phyloP scores from a whole-genome alignment of 768 basidiomycete species.

The Leccinum subtestaceum region DNA sequence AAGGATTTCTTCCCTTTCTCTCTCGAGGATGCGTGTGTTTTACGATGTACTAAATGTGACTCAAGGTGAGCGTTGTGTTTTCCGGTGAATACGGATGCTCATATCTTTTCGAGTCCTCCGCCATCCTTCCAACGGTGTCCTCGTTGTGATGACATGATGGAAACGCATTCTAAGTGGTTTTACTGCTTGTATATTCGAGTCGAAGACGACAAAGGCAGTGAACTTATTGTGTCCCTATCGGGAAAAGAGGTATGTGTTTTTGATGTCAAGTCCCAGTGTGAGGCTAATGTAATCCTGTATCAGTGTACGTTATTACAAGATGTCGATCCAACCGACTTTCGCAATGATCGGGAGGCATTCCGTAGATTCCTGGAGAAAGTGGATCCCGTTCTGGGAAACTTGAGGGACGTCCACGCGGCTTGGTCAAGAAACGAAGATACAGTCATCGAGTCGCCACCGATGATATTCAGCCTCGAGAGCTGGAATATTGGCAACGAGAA shows the following conservation, averaged over 20 bases:
- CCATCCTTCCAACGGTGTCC: constrained; percentile 43
- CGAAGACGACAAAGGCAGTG: constrained; percentile 45
- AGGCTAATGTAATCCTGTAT: not conserved
- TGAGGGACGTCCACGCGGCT: constrained; percentile 39
- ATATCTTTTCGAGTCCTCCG: constrained; percentile 40
- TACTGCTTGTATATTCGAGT: constrained; percentile 51
- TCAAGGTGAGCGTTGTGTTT: constrained; percentile 38
- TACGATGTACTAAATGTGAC: constrained; percentile 53
- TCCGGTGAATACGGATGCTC: not conserved
- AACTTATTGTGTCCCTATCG: constrained; percentile 47
- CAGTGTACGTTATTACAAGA: constrained; percentile 47
- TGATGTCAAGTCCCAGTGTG: not conserved
- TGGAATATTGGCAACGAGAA: constrained; percentile 23
- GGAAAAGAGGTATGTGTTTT: constrained; percentile 41
- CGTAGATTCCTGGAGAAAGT: constrained; percentile 40
- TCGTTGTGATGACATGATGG: constrained; percentile 51
- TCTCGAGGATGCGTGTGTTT: constrained; percentile 45
- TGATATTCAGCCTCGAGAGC: constrained; percentile 31
- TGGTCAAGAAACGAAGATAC: constrained; percentile 22
- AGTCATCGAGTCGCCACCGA: constrained; percentile 23
- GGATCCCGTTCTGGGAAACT: constrained; percentile 45
- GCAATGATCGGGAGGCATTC: constrained; percentile 38
- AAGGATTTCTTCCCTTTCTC: constrained; percentile 55
- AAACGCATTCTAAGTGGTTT: constrained; percentile 45
- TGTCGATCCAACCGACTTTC: constrained; percentile 43